Conservation (phyloP, 495 filamentous ascomycete genomes). For the Friedmanniomyces simplex region DNA sequence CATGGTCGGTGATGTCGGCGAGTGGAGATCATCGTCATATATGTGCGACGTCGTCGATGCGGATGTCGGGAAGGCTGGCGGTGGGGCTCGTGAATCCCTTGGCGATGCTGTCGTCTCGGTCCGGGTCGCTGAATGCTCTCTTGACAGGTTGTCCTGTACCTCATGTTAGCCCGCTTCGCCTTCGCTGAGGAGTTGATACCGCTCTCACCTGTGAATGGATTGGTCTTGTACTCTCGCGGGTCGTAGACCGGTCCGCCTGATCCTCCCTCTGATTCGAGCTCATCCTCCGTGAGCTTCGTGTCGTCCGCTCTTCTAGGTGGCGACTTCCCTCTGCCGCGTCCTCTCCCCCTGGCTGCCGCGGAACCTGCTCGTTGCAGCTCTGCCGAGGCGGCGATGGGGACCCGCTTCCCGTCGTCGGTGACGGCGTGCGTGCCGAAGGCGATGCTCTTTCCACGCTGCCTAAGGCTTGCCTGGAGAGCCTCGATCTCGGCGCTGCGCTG, state of each 20-base stretch:
- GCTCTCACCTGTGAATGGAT: slow-evolving; percentile 18
- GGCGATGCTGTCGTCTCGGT: not conserved
- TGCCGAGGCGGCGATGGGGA: slow-evolving; percentile 11
- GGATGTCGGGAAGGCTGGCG: slow-evolving; percentile 14
- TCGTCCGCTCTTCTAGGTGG: slow-evolving; percentile 12
- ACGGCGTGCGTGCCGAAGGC: slow-evolving; percentile 20
- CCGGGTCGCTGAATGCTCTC: slow-evolving; percentile 6
- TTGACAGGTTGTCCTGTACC: slow-evolving; percentile 10
- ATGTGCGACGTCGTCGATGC: slow-evolving; percentile 17
- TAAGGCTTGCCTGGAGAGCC: slow-evolving; percentile 18
- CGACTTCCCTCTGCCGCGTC: slow-evolving; percentile 6
- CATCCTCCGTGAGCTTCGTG: slow-evolving; percentile 5
- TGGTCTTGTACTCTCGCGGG: slow-evolving; percentile 17
- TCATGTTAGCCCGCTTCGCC: not conserved
- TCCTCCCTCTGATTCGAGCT: slow-evolving; percentile 1
- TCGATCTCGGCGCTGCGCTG: slow-evolving; percentile 19
- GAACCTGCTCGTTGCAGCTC: not conserved
- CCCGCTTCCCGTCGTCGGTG: slow-evolving; percentile 21
- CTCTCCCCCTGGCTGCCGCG: not conserved
- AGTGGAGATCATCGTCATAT: slow-evolving; percentile 3
- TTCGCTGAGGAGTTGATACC: not conserved
- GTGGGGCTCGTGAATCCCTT: not conserved
- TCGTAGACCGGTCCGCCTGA: slow-evolving; percentile 6
- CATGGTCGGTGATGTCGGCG: slow-evolving; percentile 7
- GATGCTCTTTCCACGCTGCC: slow-evolving; percentile 21